These are phyloP conservation scores for Paramecium primaurelia DNA, from an alignment of 73 alveolate genomes.

Conservation along the genomic window DNA sequence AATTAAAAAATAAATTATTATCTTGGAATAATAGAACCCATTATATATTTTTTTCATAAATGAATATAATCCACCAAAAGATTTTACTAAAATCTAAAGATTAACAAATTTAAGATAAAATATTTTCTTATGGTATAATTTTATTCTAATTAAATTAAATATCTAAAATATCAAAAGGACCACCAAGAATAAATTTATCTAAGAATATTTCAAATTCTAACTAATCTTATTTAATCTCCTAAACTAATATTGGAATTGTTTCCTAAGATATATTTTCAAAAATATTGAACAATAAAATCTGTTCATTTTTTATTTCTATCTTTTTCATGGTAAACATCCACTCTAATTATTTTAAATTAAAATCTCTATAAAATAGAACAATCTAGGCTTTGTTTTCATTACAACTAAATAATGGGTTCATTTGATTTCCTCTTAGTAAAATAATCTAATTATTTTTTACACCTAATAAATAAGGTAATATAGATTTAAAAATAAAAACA, in stretches of 20 bases:
- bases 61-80: not conserved
- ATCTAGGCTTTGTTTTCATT: not conserved
- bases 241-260: not conserved
- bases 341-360: no score
- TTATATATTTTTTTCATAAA: not conserved
- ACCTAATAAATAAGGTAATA: not conserved
- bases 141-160: no score
- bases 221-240: not conserved
- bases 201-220: not conserved
- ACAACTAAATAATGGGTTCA: not conserved
- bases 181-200: not conserved
- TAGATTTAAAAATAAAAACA: no score
- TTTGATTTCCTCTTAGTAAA: not conserved
- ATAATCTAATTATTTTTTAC: not conserved
- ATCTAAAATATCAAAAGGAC: not conserved
- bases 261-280: not conserved
- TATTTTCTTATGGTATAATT: not conserved
- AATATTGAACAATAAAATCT: no score
- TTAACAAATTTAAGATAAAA: no score
- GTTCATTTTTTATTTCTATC: no score
- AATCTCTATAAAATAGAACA: not conserved
- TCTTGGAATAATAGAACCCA: no score
- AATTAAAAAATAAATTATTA: no score
- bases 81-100: no score
- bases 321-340: no score